Evolutionary conservation across 371 early-diverging fungal genomes (phyloP).

Genomic region (Parasitella parasitica): DNA sequence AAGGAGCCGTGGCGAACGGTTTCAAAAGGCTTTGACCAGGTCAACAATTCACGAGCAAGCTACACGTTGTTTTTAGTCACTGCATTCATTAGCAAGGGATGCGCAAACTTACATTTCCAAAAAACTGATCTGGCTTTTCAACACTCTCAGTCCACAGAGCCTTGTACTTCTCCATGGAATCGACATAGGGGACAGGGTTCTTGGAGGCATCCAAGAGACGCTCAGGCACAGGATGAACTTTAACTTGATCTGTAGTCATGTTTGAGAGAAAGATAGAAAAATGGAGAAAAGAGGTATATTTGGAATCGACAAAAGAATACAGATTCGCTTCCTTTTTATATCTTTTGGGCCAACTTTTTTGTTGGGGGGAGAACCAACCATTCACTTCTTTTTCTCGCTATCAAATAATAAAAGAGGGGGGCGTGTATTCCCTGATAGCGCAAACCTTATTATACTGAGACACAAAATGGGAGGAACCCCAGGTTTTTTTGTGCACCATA

Average conservation of each 20-base stretch:
- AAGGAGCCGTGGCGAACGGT: slow-evolving; percentile 65
- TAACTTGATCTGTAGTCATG: slow-evolving; percentile 21
- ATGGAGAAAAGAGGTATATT: not conserved
- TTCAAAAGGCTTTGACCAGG: slow-evolving; percentile 77
- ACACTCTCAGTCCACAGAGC: slow-evolving; percentile 72
- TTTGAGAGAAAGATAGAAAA: not conserved
- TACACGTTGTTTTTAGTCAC: too few species aligned
- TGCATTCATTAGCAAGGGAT: too few species aligned
- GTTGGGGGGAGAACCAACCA: slow-evolving; percentile 9
- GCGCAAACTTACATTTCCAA: slow-evolving; percentile 68
- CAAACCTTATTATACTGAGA: slow-evolving; percentile 5
- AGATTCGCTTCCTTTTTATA: slow-evolving; percentile 7
- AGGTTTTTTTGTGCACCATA: slow-evolving; percentile 3
- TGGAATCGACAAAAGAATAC: not conserved
- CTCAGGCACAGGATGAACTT: slow-evolving; percentile 42
- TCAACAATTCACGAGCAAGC: slow-evolving; percentile 71
- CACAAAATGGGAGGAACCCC: slow-evolving; percentile 12
- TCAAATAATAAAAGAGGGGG: not conserved
- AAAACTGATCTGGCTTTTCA: slow-evolving; percentile 76
- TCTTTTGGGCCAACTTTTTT: slow-evolving; percentile 6
- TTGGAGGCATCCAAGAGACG: slow-evolving; percentile 50
- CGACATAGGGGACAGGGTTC: slow-evolving; percentile 64
- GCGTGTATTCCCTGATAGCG: not conserved
- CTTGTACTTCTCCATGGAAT: slow-evolving; percentile 72
- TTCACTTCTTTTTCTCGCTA: not conserved